These are phyloP conservation scores for Tetradesmus obliquus DNA, from an alignment of 139 green algal species.

Conservation along the genomic window DNA sequence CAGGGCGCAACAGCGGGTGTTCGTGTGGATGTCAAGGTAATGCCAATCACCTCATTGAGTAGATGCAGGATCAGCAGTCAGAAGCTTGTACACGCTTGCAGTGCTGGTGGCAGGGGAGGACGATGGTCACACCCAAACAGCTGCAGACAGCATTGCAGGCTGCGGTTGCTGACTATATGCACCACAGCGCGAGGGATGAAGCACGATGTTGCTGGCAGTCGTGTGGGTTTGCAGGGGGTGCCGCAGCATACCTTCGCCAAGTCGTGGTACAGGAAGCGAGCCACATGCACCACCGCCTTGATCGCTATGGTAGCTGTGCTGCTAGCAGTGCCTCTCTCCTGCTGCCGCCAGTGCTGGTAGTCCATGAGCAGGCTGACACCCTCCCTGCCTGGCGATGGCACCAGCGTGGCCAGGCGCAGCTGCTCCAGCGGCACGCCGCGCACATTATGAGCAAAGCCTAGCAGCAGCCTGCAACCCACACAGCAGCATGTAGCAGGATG, in stretches of 20 bases:
- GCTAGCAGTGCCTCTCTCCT: slow-evolving; percentile 17
- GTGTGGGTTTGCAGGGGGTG: neutral
- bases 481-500: neutral
- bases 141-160: neutral
- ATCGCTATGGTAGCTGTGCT: neutral
- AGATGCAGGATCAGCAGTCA: too few relatives aligned
- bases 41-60: too few relatives aligned
- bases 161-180: neutral
- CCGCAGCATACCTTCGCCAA: slow-evolving; percentile 24
- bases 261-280: slow-evolving; percentile 72
- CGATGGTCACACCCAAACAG: neutral
- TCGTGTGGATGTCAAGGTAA: neutral
- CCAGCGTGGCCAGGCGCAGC: slow-evolving; percentile 43
- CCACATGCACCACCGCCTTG: slow-evolving; percentile 39
- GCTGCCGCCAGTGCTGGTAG: slow-evolving; percentile 67
- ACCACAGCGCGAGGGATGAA: neutral
- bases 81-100: neutral
- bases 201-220: neutral
- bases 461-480: slow-evolving; percentile 37
- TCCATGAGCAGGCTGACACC: slow-evolving; percentile 62
- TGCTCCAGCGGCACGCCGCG: slow-evolving; percentile 55
- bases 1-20: neutral
- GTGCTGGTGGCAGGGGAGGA: neutral
- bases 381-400: slow-evolving; percentile 52
- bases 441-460: slow-evolving; percentile 66